Conservation (phyloP, 768 basidiomycete genomes). For the Panaeolus papilionaceus region DNA sequence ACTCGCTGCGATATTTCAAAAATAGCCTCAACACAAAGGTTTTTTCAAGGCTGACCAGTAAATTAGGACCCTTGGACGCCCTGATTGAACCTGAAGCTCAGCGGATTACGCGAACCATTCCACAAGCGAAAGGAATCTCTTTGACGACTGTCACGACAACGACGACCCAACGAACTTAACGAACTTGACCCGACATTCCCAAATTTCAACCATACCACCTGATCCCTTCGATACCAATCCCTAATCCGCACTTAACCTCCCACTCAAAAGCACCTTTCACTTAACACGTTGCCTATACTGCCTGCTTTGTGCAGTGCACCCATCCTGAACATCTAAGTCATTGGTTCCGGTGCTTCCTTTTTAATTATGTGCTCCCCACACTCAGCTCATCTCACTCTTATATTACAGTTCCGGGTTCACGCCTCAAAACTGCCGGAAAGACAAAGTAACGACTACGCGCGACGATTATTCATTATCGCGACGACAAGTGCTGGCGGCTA, state of each 20-base stretch:
- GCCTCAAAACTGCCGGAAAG: neutral
- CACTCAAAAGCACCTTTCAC: neutral
- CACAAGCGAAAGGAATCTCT: neutral
- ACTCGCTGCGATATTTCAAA: neutral
- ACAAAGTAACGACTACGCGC: neutral
- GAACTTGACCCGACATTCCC: conserved; percentile 4
- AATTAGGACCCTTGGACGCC: neutral
- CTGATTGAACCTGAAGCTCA: neutral
- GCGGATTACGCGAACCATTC: neutral
- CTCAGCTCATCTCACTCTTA: neutral
- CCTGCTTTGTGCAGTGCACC: neutral
- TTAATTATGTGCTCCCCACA: conserved; percentile 5
- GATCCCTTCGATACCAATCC: conserved; percentile 6
- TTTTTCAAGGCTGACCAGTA: neutral
- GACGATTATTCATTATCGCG: neutral
- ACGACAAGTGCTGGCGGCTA: neutral
- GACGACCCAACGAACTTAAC: conserved; percentile 2
- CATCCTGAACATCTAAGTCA: neutral
- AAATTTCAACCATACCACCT: neutral
- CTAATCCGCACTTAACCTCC: neutral
- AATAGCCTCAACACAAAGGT: neutral
- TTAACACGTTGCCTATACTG: neutral
- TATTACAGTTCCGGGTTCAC: neutral
- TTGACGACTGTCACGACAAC: conserved; percentile 13
- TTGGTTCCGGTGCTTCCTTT: conserved; percentile 8